A percentile compares a stretch with the other conserved stretches of the same genome.
phyloP scores from a whole-genome alignment of 1,284 basidiomycete species.

The Microbotryum silenes-acaulis region DNA sequence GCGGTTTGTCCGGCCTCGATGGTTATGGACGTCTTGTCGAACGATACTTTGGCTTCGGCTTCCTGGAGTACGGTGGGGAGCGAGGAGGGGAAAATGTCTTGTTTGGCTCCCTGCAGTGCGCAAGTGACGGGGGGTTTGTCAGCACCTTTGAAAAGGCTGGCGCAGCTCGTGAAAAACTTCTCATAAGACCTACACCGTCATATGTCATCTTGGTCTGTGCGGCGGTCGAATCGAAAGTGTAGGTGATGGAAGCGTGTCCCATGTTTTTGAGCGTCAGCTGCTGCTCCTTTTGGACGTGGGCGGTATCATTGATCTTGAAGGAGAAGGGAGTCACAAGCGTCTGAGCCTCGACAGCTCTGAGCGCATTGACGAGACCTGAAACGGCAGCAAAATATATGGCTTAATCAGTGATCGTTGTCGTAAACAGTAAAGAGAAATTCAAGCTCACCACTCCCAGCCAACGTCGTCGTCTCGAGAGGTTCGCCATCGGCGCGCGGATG shows the following conservation, averaged over 20 bases:
- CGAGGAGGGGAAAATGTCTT: conserved; percentile 12
- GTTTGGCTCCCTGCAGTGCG: conserved; percentile 3
- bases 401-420: fast-evolving
- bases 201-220: conserved; percentile 10
- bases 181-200: too few relatives aligned
- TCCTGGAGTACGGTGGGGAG: background rate
- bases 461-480: conserved; percentile 47
- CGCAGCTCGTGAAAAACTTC: too few relatives aligned
- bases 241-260: conserved; percentile 6
- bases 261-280: conserved; percentile 38
- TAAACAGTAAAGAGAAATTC: too few relatives aligned
- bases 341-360: conserved; percentile 53
- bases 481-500: conserved; percentile 46
- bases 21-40: conserved; percentile 1
- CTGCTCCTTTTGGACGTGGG: conserved; percentile 49
- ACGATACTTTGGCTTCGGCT: conserved; percentile 4
- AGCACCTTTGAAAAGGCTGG: too few relatives aligned
- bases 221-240: conserved; percentile 3
- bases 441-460: conserved; percentile 47
- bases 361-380: conserved; percentile 58
- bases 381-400: background rate
- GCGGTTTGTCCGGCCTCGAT: conserved; percentile 6
- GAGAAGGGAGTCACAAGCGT: conserved; percentile 54
- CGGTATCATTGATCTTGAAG: conserved; percentile 62
- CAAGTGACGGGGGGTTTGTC: too few relatives aligned